phyloP scores from a whole-genome alignment of 805 yeast genomes.

The Hanseniaspora jakobsenii region DNA sequence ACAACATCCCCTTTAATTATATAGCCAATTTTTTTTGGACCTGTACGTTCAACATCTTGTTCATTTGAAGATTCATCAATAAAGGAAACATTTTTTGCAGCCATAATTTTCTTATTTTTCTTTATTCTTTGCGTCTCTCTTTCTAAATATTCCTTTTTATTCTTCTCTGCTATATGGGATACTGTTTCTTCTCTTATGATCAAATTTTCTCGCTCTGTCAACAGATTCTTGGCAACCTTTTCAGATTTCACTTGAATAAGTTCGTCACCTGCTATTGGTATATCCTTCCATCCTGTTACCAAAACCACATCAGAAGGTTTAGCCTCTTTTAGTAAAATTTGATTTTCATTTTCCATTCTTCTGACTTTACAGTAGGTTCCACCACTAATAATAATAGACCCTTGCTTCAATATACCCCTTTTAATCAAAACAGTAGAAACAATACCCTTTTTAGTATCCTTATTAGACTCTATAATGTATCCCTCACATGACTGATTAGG shows the following conservation, averaged over 20 bases:
- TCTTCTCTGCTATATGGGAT: slow-evolving; percentile 55
- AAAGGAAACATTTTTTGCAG: slow-evolving; percentile 33
- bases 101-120: slow-evolving; percentile 29
- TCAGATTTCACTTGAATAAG: slow-evolving; percentile 68
- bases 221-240: slow-evolving; percentile 60
- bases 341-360: slow-evolving; percentile 60
- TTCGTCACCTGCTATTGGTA: slow-evolving; percentile 85
- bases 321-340: slow-evolving; percentile 48
- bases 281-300: slow-evolving; percentile 84
- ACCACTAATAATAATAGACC: slow-evolving; percentile 74
- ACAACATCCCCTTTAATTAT: slow-evolving; percentile 83
- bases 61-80: slow-evolving; percentile 36
- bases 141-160: slow-evolving; percentile 33
- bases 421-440: slow-evolving; percentile 75
- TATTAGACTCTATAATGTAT: slow-evolving; percentile 76
- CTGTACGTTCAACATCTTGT: slow-evolving; percentile 26
- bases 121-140: slow-evolving; percentile 33
- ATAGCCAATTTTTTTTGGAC: slow-evolving; percentile 35
- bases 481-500: slow-evolving; percentile 49
- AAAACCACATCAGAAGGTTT: slow-evolving; percentile 81
- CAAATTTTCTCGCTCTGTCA: slow-evolving; percentile 53
- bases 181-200: slow-evolving; percentile 46
- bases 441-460: slow-evolving; percentile 70
- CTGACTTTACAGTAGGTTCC: slow-evolving; percentile 74
- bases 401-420: slow-evolving; percentile 62